Conservation (phyloP, 371 early-diverging fungal species). For the Zychaea mexicana region DNA sequence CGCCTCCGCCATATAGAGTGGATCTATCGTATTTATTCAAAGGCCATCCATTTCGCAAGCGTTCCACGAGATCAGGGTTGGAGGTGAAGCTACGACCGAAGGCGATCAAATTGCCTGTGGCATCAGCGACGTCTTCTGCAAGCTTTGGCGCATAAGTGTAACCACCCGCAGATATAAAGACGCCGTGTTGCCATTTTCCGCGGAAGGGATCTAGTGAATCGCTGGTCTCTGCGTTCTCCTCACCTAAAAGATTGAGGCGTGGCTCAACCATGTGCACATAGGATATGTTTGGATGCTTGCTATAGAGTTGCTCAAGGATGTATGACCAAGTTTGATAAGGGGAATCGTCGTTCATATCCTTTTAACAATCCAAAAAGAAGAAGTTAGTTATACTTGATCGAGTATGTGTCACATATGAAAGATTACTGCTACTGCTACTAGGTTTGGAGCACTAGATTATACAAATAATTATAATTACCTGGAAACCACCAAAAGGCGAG, state of each 20-base stretch:
- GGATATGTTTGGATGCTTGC: conserved; percentile 23
- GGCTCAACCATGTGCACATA: conserved; percentile 38
- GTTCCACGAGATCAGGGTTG: conserved; percentile 34
- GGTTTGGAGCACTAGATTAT: neutral
- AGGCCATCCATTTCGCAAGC: conserved; percentile 21
- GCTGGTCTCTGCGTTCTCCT: neutral
- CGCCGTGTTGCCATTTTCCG: conserved; percentile 29
- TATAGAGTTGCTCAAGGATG: conserved; percentile 19
- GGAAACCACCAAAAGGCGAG: conserved; percentile 14
- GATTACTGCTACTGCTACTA: no score
- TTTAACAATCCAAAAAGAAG: neutral
- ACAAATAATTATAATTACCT: neutral
- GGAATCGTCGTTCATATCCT: conserved; percentile 31
- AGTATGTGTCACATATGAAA: no score
- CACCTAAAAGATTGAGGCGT: conserved; percentile 9
- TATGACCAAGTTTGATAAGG: conserved; percentile 38
- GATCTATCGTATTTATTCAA: conserved; percentile 27
- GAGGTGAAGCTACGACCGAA: conserved; percentile 35
- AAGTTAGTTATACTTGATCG: neutral
- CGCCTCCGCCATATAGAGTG: conserved; percentile 21
- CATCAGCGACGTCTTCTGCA: conserved; percentile 19
- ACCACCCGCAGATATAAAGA: conserved; percentile 29
- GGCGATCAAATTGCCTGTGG: conserved; percentile 25
- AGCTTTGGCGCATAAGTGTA: conserved; percentile 15
- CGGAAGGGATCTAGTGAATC: conserved; percentile 27